Evolutionary conservation across 2,329 filamentous ascomycete genomes (phyloP).

Genomic region (Aspergillus sp.): DNA sequence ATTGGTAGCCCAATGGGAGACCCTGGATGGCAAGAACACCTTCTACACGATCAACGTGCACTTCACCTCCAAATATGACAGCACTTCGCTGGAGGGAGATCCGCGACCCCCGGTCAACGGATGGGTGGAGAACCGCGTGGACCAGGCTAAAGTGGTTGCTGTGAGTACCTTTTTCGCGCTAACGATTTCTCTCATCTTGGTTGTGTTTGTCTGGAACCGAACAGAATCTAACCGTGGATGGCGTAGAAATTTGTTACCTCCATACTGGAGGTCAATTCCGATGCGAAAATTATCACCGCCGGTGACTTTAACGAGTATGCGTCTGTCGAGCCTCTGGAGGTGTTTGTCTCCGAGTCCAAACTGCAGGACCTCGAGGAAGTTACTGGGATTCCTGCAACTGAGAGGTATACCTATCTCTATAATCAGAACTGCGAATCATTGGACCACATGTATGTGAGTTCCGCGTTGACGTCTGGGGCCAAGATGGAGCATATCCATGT

Average conservation of each 20-base stretch:
- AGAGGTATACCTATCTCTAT: conserved; percentile 71
- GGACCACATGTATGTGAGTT: conserved; percentile 69
- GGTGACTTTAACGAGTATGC: conserved; percentile 75
- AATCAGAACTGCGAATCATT: conserved; percentile 70
- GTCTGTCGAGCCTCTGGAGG: conserved; percentile 60
- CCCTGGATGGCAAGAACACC: conserved; percentile 54
- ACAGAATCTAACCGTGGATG: not conserved
- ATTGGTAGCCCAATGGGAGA: conserved; percentile 65
- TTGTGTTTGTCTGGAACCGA: not conserved
- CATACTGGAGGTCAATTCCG: conserved; percentile 58
- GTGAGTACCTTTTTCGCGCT: conserved; percentile 38
- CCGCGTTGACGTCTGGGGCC: conserved; percentile 47
- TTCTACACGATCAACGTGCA: conserved; percentile 76
- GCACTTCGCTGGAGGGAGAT: conserved; percentile 65
- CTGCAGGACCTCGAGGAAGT: conserved; percentile 65
- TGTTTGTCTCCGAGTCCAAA: conserved; percentile 56
- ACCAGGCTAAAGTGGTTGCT: conserved; percentile 62
- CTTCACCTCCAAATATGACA: conserved; percentile 66
- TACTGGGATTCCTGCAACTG: conserved; percentile 52
- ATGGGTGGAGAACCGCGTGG: conserved; percentile 58
- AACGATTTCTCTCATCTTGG: not conserved
- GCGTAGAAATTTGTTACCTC: conserved; percentile 55
- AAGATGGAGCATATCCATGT: conserved; percentile 66
- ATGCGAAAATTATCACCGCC: conserved; percentile 60
- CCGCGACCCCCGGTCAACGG: conserved; percentile 66